phyloP scores from a whole-genome alignment of 805 yeast species.

The Jamesozyma jinghongensis region DNA sequence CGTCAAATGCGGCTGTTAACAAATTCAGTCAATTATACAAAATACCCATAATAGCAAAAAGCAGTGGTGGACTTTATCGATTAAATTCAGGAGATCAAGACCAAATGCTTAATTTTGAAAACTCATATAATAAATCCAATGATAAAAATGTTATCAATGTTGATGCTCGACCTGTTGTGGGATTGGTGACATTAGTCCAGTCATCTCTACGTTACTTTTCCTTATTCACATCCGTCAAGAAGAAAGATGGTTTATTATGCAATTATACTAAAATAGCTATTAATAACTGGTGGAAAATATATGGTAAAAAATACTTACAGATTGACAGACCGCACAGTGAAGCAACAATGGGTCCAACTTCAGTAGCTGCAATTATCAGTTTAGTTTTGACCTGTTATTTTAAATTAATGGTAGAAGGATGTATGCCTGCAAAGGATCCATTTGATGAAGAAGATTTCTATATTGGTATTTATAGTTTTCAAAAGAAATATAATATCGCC shows the following conservation, averaged over 20 bases:
- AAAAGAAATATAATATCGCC: conserved; percentile 50
- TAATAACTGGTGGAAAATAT: conserved; percentile 69
- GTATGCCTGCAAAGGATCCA: conserved; percentile 70
- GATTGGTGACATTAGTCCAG: conserved; percentile 67
- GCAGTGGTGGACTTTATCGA: not conserved
- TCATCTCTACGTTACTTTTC: conserved; percentile 70
- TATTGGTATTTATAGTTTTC: conserved; percentile 64
- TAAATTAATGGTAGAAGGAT: conserved; percentile 51
- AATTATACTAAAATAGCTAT: conserved; percentile 66
- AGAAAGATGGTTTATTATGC: conserved; percentile 81
- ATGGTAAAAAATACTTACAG: conserved; percentile 39
- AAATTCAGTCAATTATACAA: conserved; percentile 71
- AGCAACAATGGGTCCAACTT: conserved; percentile 51
- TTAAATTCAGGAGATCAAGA: not conserved
- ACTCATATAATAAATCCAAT: not conserved
- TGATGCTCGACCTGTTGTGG: conserved; percentile 51
- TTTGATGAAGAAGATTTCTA: conserved; percentile 65
- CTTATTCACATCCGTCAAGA: conserved; percentile 48
- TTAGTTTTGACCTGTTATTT: conserved; percentile 58
- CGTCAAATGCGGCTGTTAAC: conserved; percentile 64
- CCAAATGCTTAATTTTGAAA: not conserved
- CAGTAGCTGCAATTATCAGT: conserved; percentile 76
- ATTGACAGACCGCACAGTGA: conserved; percentile 32
- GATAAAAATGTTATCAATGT: not conserved
- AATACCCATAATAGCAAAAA: conserved; percentile 32